phyloP scores from a whole-genome alignment of 75 land plant species.

The Adiantum capillusveneris region DNA sequence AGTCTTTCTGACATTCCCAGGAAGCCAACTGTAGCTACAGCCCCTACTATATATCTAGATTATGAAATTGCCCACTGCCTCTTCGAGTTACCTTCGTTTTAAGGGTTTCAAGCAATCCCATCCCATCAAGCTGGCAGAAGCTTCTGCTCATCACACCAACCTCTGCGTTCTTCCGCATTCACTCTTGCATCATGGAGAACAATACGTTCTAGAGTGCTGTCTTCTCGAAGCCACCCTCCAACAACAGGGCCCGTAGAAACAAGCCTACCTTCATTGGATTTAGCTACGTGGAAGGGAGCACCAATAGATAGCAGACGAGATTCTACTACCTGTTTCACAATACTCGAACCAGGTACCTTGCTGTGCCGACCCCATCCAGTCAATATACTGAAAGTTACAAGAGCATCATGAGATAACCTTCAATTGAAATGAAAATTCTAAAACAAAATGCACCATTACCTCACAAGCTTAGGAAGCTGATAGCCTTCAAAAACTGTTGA shows the following conservation, averaged over 20 bases:
- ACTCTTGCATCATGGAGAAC: conserved; percentile 59
- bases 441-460: conserved; percentile 33
- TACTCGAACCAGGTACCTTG: conserved; percentile 80
- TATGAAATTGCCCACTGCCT: no score
- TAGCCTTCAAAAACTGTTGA: conserved; percentile 69
- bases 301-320: conserved; percentile 56
- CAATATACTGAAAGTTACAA: conserved; percentile 79
- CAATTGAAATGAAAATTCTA: not conserved
- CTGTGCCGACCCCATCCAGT: conserved; percentile 99
- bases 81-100: no score
- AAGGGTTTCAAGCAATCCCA: no score
- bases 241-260: conserved; percentile 64
- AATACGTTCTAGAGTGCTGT: conserved; percentile 54
- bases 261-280: conserved; percentile 73
- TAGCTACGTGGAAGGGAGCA: conserved; percentile 78
- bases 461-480: conserved; percentile 64
- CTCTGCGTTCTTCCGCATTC: conserved; percentile 12
- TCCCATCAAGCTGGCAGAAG: no score
- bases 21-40: no score
- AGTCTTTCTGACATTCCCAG: no score
- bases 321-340: conserved; percentile 70
- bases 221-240: conserved; percentile 66
- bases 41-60: no score
- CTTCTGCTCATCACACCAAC: no score
- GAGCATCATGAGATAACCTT: not conserved